Percentiles rank a stretch among this genome's conserved stretches.
Conservation (phyloP, 2,329 filamentous ascomycete genomes). For the Epicoccum nigrum region DNA sequence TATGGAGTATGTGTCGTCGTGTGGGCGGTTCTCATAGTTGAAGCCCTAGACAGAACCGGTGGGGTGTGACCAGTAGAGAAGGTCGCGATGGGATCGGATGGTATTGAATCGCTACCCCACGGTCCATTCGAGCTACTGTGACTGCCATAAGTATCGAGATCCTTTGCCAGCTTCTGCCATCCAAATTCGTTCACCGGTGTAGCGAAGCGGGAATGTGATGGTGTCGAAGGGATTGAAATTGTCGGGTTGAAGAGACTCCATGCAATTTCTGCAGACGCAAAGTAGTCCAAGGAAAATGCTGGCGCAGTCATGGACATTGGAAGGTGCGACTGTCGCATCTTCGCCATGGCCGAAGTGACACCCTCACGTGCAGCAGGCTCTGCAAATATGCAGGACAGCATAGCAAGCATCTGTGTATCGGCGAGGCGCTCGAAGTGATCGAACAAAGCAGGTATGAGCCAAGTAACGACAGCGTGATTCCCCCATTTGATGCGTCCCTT, state of each 20-base stretch:
- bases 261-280: conserved; percentile 51
- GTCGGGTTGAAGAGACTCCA: conserved; percentile 52
- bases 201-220: conserved; percentile 40
- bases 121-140: conserved; percentile 58
- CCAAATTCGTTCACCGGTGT: conserved; percentile 39
- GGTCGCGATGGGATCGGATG: conserved; percentile 56
- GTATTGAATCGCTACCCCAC: conserved; percentile 51
- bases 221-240: conserved; percentile 41
- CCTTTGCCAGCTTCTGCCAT: conserved; percentile 39
- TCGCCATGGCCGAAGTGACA: conserved; percentile 47
- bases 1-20: conserved; percentile 50
- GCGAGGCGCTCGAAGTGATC: conserved; percentile 64
- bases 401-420: conserved; percentile 71
- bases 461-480: conserved; percentile 62
- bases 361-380: conserved; percentile 54
- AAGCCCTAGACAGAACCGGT: conserved; percentile 52
- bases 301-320: conserved; percentile 53
- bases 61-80: conserved; percentile 61
- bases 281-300: conserved; percentile 56
- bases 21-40: conserved; percentile 41
- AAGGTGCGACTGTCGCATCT: conserved; percentile 42
- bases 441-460: conserved; percentile 64
- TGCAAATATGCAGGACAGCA: conserved; percentile 65
- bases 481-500: conserved; percentile 61
- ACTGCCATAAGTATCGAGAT: conserved; percentile 53